Evolutionary conservation across 345 rosid species (phyloP), one percentile per base, ranked within the genome.

Genomic region (Eucalyptus dawsonii): DNA sequence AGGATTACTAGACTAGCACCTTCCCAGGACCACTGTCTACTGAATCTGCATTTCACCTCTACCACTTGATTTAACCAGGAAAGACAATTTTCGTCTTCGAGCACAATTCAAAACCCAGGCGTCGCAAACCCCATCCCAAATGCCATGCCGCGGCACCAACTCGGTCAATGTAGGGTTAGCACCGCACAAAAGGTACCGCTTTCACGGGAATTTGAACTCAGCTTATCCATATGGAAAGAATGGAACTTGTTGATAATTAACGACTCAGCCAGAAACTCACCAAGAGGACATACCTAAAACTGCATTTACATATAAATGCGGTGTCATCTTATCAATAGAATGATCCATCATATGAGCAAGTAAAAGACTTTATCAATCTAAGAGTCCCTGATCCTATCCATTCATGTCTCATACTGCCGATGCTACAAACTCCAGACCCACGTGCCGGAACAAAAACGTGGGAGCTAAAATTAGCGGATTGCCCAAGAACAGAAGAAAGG

Each of bases 381-480:
- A 15, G 11, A n/a, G 76, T 65, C 76, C 76, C 40, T 14, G 76
- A n/a, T 65, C 76, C 76, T 14, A n/a, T 14, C 37, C 19, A 14
- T 65, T n/a, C 72, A 69, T 31, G 80, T 31, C 42, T 69, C 42
- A 5, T 5, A 4, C 44, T 7, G 4, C 34, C 0, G 0, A 69
- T 34, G 80, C 81, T 10, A 19, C 25, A 34, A 72, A 72, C 24
- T 17, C 44, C 5, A 1, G 44, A 69, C 80, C 24, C 80, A 16
- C 8, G 24, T 69, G 80, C 42, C 1, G 7, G 24, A 69, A 31
- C 42, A 31, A 5, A 7, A 69, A 69, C 2, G 2, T 7, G 11
- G 7, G 7, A 69, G 80, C 16, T 0, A 8, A 2, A 67, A 67
- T 67, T 8, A 8, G 80, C 80, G 7, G 4, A 16, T 34, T 69